These are phyloP conservation scores for Leucoagaricus sp. DNA, from an alignment of 1,284 basidiomycete genomes.

Conservation along the genomic window DNA sequence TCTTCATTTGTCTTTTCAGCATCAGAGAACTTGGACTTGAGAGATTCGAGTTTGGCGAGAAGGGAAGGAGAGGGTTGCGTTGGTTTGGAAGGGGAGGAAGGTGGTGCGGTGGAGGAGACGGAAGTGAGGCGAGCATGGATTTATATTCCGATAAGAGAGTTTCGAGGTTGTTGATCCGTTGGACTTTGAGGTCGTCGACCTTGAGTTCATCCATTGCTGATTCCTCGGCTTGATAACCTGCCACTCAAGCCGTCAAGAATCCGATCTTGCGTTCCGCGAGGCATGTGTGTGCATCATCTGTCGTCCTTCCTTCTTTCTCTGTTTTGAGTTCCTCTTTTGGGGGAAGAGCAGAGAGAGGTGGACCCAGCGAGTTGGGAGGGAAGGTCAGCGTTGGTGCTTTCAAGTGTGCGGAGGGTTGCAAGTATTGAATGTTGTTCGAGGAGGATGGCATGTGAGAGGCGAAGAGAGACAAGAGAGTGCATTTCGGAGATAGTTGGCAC, in stretches of 20 bases:
- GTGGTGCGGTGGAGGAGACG: neutral
- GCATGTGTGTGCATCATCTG: constrained; percentile 45
- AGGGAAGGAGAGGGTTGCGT: constrained; percentile 38
- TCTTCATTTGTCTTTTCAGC: too few species aligned
- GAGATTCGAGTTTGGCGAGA: constrained; percentile 50
- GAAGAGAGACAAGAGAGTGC: constrained; percentile 59
- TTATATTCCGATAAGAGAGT: constrained; percentile 57
- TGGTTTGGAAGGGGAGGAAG: constrained; percentile 22
- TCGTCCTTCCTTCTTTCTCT: constrained; percentile 43
- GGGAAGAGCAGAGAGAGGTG: constrained; percentile 28
- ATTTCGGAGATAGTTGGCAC: constrained; percentile 48
- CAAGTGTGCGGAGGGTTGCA: constrained; percentile 48
- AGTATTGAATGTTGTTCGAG: constrained; percentile 60
- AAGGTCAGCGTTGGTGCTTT: constrained; percentile 33
- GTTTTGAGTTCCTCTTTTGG: constrained; percentile 25
- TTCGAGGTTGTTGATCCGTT: constrained; percentile 61
- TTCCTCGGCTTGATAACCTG: constrained; percentile 62
- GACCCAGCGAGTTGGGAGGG: constrained; percentile 48
- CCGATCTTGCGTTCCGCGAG: constrained; percentile 61
- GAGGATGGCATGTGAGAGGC: constrained; percentile 58
- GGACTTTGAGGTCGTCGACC: constrained; percentile 37
- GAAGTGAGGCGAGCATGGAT: constrained; percentile 22
- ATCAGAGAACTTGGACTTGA: constrained; percentile 34
- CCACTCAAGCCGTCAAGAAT: constrained; percentile 63
- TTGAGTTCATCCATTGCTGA: constrained; percentile 24